Evolutionary conservation across 2,329 filamentous ascomycete species (phyloP).

Genomic region (Hymenoscyphus occultus): DNA sequence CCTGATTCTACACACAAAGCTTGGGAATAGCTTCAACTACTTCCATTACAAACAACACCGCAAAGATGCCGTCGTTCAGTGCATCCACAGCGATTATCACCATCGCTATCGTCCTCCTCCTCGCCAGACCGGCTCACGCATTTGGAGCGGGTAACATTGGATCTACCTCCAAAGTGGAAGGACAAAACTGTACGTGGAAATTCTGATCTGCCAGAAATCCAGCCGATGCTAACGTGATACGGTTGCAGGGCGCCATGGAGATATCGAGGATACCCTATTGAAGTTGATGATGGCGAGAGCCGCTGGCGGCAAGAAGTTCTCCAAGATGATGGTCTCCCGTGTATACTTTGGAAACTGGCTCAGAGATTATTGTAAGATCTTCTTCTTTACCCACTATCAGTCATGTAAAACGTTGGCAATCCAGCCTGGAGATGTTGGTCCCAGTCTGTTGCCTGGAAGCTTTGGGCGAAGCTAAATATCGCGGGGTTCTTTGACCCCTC

Average conservation of each 20-base stretch:
- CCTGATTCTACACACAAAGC: conserved; percentile 10
- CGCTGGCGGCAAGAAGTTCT: conserved; percentile 74
- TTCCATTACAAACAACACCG: neutral
- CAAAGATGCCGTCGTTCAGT: conserved; percentile 32
- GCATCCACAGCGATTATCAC: conserved; percentile 31
- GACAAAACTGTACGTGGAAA: conserved; percentile 67
- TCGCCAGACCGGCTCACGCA: conserved; percentile 66
- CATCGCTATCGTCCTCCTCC: conserved; percentile 59
- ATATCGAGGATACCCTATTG: conserved; percentile 89
- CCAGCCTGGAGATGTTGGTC: neutral
- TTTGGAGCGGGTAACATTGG: conserved; percentile 91
- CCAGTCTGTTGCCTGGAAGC: neutral
- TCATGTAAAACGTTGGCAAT: neutral
- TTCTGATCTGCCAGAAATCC: neutral
- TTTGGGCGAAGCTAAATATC: neutral
- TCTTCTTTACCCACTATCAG: neutral
- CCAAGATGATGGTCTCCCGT: conserved; percentile 80
- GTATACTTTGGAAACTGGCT: conserved; percentile 98
- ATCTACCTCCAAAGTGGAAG: conserved; percentile 74
- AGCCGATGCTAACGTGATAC: conserved; percentile 17
- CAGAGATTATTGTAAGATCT: conserved; percentile 66
- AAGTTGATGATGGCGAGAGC: conserved; percentile 62
- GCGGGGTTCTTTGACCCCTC: conserved; percentile 1
- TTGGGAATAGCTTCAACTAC: conserved; percentile 6
- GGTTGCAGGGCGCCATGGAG: conserved; percentile 70